Evolutionary conservation across 2,329 filamentous ascomycete species (phyloP).

Genomic region (Dryadomyces quercus-mongolicae): DNA sequence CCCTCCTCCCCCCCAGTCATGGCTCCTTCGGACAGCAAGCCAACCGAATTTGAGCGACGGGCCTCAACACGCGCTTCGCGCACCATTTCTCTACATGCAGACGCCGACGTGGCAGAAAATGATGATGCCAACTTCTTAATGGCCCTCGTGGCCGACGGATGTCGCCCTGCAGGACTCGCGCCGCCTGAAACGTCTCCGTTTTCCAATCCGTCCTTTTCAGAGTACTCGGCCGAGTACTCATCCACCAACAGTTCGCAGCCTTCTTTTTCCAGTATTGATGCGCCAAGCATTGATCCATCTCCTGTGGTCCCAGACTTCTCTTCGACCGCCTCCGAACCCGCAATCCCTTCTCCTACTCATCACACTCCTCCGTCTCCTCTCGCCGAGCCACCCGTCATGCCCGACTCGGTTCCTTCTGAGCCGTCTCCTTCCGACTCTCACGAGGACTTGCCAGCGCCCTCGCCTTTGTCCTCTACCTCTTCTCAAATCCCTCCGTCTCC

Average conservation of each 20-base stretch:
- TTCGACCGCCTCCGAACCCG: background rate
- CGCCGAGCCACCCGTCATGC: background rate
- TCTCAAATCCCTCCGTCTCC: too few species aligned
- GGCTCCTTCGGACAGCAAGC: conserved; percentile 11
- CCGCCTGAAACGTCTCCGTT: background rate
- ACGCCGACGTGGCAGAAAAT: conserved; percentile 1
- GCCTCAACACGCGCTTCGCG: conserved; percentile 9
- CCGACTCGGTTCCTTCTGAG: background rate
- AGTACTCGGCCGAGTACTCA: background rate
- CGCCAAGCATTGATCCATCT: background rate
- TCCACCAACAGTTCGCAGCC: background rate
- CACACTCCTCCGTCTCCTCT: background rate
- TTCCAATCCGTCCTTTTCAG: background rate
- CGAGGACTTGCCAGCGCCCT: too few species aligned
- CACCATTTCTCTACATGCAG: conserved; percentile 5
- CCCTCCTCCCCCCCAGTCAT: conserved; percentile 4
- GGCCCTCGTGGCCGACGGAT: conserved; percentile 11
- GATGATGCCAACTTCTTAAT: conserved; percentile 3
- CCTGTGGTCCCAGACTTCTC: background rate
- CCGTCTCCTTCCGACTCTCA: too few species aligned
- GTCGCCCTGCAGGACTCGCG: conserved; percentile 1
- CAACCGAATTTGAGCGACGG: conserved; percentile 12
- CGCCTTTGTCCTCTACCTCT: too few species aligned
- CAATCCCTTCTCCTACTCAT: background rate
- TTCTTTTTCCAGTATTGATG: conserved; percentile 3